Base-by-base conservation (phyloP, 108 stramenopile genomes). In the Cylindrotheca closterium region DNA sequence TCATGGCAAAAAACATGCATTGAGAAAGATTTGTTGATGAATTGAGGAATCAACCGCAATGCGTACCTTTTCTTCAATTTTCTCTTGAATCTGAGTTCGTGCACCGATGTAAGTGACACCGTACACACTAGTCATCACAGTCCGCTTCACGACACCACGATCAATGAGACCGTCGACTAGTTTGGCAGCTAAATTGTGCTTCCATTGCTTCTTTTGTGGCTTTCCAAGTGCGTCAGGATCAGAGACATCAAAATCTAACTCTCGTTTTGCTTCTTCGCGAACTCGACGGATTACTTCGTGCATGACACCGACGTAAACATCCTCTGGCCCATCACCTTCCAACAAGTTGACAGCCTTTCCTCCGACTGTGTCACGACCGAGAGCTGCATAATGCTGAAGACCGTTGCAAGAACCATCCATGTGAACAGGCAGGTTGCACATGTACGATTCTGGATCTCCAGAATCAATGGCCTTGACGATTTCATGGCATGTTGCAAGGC, bases 101-200 rank as follows among this genome's bases (percentile, higher is more conserved):
- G 99, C 99, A 12, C 99, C 99, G 45, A 98, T 91, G 63, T 84
- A 97, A 0, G 99, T 99, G 17, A 99, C 99, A 28, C 99, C 99
- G 63, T 99, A 99, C 5, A 99, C 99, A 50, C 92, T 94, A 32
- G 99, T 99, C 99, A 99, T 99, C n/a, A 99, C 98, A 47, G 99
- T 99, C 73, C 98, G 87, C 74, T 99, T 99, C 51, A 99, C 96
- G 5, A 98, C 97, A 58, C 98, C 97, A 32, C 99, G 87, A 60
- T 88, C 88, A 59, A 99, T 92, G 21, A 91, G 66, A 12, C 96
- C 97, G 53, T 93, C 77, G 30, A 97, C 82, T 24, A 96, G 78
- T 33, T 76, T 85, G 15, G 97, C 97, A 2, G 80, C 64, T 45
- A 74, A 63, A 42, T 95, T 80, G 49, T 72, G 73, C 52, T 77